phyloP scores from a whole-genome alignment of 805 yeast species.

The Candida khao-thaluensis region DNA sequence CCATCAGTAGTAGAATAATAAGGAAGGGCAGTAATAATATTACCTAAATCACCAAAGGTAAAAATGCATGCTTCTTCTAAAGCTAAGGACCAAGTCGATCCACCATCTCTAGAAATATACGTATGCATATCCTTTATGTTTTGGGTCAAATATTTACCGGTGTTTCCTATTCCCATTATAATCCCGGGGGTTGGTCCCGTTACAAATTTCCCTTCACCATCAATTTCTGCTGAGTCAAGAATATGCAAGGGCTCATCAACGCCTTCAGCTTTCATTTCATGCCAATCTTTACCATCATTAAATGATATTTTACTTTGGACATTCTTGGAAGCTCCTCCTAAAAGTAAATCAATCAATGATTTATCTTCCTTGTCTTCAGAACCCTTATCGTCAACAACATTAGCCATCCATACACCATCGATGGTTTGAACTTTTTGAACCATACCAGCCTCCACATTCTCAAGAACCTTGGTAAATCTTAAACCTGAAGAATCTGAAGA shows the following conservation, averaged over 20 bases:
- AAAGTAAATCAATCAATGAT: slow-evolving; percentile 26
- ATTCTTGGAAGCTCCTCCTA: slow-evolving; percentile 20
- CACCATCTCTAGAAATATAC: slow-evolving; percentile 74
- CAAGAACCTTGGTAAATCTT: slow-evolving; percentile 45
- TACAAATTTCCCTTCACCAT: slow-evolving; percentile 43
- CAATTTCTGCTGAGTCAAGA: slow-evolving; percentile 27
- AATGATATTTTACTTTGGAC: slow-evolving; percentile 41
- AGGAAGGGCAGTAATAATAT: slow-evolving; percentile 64
- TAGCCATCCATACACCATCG: slow-evolving; percentile 64
- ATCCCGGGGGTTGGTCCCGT: slow-evolving; percentile 58
- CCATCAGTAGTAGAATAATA: slow-evolving; percentile 14
- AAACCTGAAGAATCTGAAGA: slow-evolving; percentile 61
- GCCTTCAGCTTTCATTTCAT: slow-evolving; percentile 45
- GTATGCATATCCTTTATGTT: slow-evolving; percentile 35
- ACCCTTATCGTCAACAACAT: slow-evolving; percentile 23
- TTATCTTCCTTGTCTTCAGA: slow-evolving; percentile 15
- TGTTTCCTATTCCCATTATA: slow-evolving; percentile 30
- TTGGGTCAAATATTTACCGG: slow-evolving; percentile 25
- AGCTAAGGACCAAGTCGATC: slow-evolving; percentile 64
- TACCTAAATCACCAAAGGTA: slow-evolving; percentile 77
- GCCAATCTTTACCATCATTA: slow-evolving; percentile 58
- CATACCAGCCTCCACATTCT: slow-evolving; percentile 41
- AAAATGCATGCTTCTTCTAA: slow-evolving; percentile 52
- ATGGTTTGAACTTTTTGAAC: slow-evolving; percentile 48
- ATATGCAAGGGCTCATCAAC: slow-evolving; percentile 51